Conservation (phyloP, 768 basidiomycete species). For the Gyrodon lividus region DNA sequence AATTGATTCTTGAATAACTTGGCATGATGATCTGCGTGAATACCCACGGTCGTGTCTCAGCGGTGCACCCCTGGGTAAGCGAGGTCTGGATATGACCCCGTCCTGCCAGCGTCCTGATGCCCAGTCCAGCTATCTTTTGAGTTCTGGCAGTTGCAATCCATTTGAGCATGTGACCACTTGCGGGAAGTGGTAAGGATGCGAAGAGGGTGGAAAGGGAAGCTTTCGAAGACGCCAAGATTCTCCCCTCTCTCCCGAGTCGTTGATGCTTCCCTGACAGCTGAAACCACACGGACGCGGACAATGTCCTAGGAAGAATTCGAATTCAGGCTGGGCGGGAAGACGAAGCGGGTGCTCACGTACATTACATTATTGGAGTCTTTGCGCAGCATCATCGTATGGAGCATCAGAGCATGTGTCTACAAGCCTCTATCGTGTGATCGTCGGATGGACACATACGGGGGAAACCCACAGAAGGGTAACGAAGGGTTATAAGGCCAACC, state of each 20-base stretch:
- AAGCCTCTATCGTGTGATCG: neutral
- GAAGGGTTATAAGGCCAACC: neutral
- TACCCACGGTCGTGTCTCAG: constrained; percentile 6
- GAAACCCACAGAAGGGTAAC: neutral
- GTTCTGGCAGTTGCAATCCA: neutral
- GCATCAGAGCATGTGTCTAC: neutral
- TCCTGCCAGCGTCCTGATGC: neutral
- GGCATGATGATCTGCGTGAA: neutral
- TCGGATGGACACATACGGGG: neutral
- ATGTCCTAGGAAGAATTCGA: too few relatives aligned
- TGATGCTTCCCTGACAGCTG: neutral
- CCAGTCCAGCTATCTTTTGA: neutral
- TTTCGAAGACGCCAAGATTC: neutral
- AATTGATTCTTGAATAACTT: too few relatives aligned
- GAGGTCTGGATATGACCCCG: neutral
- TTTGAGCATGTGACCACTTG: neutral
- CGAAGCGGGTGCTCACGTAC: neutral
- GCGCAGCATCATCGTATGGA: neutral
- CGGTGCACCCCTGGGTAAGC: neutral
- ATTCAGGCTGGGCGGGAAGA: neutral
- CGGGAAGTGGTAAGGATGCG: neutral
- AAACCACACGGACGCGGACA: neutral
- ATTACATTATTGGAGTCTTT: neutral
- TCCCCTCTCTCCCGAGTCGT: neutral
- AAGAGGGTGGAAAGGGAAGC: neutral